A percentile compares a stretch with the other conserved stretches of the same genome.
These are phyloP conservation scores for Ocimum tenuiflorum DNA, from an alignment of 257 asterid genomes.

Conservation along the genomic window DNA sequence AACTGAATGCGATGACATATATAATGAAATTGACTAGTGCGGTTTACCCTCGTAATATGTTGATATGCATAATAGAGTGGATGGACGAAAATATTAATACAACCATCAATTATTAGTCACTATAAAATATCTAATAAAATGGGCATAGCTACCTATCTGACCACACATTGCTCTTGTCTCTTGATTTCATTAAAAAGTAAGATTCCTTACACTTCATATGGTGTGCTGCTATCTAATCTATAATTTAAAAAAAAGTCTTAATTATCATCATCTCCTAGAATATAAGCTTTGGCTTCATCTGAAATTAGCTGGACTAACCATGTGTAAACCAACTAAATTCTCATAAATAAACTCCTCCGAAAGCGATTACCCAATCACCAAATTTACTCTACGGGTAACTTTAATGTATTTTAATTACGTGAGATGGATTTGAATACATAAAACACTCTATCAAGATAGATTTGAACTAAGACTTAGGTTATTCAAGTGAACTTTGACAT, in stretches of 20 bases:
- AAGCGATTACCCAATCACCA: background rate
- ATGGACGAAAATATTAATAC: background rate
- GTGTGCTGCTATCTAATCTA: slow-evolving; percentile 11
- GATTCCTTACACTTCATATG: slow-evolving; percentile 28
- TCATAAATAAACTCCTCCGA: background rate
- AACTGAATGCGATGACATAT: background rate
- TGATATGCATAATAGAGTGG: no score
- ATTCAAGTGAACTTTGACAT: background rate
- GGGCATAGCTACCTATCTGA: background rate
- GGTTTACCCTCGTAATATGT: no score
- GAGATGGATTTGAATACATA: no score
- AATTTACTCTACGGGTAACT: no score
- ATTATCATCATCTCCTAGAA: slow-evolving; percentile 17
- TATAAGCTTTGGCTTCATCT: slow-evolving; percentile 28
- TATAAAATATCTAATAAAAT: background rate
- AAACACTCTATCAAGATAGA: background rate
- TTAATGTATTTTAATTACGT: no score
- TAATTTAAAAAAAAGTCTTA: background rate
- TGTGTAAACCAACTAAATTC: background rate
- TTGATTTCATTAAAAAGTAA: slow-evolving; percentile 13
- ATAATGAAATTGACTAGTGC: no score
- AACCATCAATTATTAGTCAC: slow-evolving; percentile 7
- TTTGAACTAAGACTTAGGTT: background rate
- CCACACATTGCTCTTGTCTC: slow-evolving; percentile 6
- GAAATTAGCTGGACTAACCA: slow-evolving; percentile 18